phyloP scores from a whole-genome alignment of 345 rosid species.

The Zanthoxylum bungeanum region DNA sequence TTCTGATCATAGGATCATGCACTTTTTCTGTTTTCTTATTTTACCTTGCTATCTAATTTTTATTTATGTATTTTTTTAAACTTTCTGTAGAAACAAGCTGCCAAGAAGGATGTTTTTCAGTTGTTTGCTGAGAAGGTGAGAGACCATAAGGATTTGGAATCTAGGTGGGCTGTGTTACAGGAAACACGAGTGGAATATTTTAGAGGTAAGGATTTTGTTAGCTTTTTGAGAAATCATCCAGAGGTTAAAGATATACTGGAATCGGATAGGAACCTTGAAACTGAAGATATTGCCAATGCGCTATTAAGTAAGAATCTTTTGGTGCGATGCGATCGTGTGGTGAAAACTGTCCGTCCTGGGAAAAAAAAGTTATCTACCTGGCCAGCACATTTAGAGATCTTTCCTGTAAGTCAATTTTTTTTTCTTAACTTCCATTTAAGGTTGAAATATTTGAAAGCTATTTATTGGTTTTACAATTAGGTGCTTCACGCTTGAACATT shows the following conservation, averaged over 20 bases:
- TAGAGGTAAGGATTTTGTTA: conserved; percentile 87
- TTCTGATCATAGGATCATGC: background rate
- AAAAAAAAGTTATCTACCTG: conserved; percentile 96
- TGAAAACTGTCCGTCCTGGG: conserved; percentile 97
- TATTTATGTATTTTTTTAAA: background rate
- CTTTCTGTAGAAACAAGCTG: conserved; percentile 62
- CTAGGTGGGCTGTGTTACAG: conserved; percentile 96
- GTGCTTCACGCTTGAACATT: background rate
- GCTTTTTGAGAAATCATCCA: conserved; percentile 73
- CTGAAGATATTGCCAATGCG: conserved; percentile 81
- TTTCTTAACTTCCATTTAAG: background rate
- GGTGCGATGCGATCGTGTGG: conserved; percentile 97
- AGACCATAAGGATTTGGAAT: conserved; percentile 89
- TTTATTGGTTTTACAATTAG: background rate
- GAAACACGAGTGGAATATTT: conserved; percentile 96
- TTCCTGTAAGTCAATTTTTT: conserved; percentile 89
- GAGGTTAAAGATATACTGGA: conserved; percentile 81
- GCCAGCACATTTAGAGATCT: conserved; percentile 98
- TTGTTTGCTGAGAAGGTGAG: conserved; percentile 99
- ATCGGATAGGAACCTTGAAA: conserved; percentile 64
- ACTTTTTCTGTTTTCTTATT: background rate
- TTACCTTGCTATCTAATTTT: conserved; percentile 10
- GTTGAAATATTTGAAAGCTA: background rate
- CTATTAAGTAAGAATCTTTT: conserved; percentile 79
- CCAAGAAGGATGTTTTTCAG: conserved; percentile 87